Conservation (phyloP, 495 filamentous ascomycete species). For the Penicillium robsamsonii region DNA sequence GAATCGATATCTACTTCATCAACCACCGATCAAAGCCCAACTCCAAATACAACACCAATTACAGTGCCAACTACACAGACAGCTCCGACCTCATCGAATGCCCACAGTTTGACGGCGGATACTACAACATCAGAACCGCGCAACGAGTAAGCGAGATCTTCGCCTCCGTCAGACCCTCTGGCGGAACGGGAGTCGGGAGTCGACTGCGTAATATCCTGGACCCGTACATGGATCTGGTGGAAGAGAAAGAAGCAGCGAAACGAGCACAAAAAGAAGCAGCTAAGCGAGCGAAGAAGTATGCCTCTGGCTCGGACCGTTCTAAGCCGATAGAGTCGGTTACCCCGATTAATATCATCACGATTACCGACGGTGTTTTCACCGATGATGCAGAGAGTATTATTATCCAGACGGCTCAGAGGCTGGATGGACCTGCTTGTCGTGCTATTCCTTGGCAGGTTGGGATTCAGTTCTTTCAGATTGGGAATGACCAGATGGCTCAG, state of each 20-base stretch:
- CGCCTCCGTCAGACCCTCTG: conserved; percentile 56
- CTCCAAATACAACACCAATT: conserved; percentile 18
- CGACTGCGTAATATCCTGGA: conserved; percentile 71
- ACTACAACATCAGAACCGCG: conserved; percentile 56
- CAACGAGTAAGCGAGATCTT: conserved; percentile 65
- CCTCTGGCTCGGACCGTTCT: neutral
- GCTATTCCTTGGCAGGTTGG: conserved; percentile 86
- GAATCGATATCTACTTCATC: conserved; percentile 94
- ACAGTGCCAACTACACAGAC: neutral
- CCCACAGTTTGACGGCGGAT: conserved; percentile 33
- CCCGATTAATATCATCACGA: conserved; percentile 88
- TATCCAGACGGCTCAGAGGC: conserved; percentile 59
- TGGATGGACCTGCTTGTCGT: conserved; percentile 59
- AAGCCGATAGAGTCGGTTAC: conserved; percentile 48
- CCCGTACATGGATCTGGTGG: conserved; percentile 58
- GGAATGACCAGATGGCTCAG: conserved; percentile 64
- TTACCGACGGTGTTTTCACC: conserved; percentile 85
- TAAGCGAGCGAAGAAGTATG: conserved; percentile 34
- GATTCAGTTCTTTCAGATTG: conserved; percentile 97
- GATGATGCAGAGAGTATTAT: conserved; percentile 80
- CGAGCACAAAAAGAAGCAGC: conserved; percentile 26
- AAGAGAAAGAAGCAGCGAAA: conserved; percentile 41
- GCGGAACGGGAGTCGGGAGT: conserved; percentile 72
- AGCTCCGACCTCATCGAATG: neutral
- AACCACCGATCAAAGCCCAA: conserved; percentile 52